A percentile compares a stretch with the other conserved stretches of the same genome.
phyloP scores from a whole-genome alignment of 1,284 basidiomycete genomes.

The Trichosporon sp. region DNA sequence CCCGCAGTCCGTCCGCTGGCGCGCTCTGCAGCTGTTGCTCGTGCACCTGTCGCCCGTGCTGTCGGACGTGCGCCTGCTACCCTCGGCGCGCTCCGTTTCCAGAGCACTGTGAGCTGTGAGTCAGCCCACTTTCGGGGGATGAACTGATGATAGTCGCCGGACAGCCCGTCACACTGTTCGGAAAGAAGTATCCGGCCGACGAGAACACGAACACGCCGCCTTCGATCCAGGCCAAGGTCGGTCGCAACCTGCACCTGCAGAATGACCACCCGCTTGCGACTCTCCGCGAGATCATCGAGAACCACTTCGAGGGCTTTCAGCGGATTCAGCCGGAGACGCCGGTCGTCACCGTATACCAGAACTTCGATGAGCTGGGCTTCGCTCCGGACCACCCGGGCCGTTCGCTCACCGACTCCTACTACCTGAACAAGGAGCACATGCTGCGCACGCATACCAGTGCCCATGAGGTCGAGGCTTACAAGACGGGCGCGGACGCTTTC shows the following conservation, averaged over 20 bases:
- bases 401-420: slow-evolving; percentile 86
- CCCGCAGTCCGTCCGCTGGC: neutral
- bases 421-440: slow-evolving; percentile 83
- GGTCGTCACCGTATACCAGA: slow-evolving; percentile 81
- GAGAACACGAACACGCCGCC: slow-evolving; percentile 77
- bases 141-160: neutral
- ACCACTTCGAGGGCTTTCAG: slow-evolving; percentile 57
- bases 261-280: slow-evolving; percentile 79
- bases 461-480: slow-evolving; percentile 91
- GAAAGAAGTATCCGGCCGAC: slow-evolving; percentile 60
- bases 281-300: slow-evolving; percentile 76
- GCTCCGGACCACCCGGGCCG: slow-evolving; percentile 89
- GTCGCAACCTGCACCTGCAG: slow-evolving; percentile 67
- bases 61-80: neutral
- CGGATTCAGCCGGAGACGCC: slow-evolving; percentile 65
- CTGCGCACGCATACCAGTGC: slow-evolving; percentile 96
- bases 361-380: slow-evolving; percentile 97
- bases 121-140: neutral
- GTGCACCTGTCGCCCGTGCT: neutral
- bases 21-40: neutral
- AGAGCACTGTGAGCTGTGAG: neutral
- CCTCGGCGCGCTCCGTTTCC: neutral
- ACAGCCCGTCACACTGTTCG: slow-evolving; percentile 30
- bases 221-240: slow-evolving; percentile 69
- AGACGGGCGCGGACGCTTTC: slow-evolving; percentile 70